phyloP scores from a whole-genome alignment of 805 yeast species.

The Wickerhamiella brachini region DNA sequence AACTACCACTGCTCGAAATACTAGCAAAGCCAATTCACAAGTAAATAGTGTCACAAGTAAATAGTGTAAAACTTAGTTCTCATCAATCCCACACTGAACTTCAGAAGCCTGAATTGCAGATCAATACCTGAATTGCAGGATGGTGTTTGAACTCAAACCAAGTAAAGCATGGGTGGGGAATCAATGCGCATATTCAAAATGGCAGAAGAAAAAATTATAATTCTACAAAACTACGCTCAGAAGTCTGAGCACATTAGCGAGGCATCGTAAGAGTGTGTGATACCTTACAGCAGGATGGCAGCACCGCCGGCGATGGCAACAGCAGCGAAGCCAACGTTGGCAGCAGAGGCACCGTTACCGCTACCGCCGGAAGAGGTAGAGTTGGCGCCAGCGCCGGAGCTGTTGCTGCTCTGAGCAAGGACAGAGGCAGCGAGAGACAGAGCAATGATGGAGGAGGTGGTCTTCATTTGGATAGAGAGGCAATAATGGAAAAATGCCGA shows the following conservation, averaged over 20 bases:
- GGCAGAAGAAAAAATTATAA: not conserved
- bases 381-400: slow-evolving; percentile 1
- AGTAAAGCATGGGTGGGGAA: too few relatives aligned
- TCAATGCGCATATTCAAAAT: too few relatives aligned
- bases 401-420: slow-evolving; percentile 2
- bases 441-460: slow-evolving; percentile 8
- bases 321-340: slow-evolving; percentile 8
- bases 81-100: too few relatives aligned
- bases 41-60: too few relatives aligned
- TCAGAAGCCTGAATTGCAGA: too few relatives aligned
- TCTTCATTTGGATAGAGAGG: not conserved
- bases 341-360: not conserved
- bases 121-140: too few relatives aligned
- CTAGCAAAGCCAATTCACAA: too few relatives aligned
- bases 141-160: too few relatives aligned
- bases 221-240: not conserved
- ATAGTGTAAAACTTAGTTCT: too few relatives aligned
- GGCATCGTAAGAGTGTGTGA: not conserved
- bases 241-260: not conserved
- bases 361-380: not conserved
- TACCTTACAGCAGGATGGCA: slow-evolving; percentile 13
- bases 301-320: slow-evolving; percentile 14
- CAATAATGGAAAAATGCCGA: not conserved
- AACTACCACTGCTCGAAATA: too few relatives aligned
- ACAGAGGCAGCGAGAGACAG: slow-evolving; percentile 12